Conservation (phyloP, 2,329 filamentous ascomycete species). For the Neofusicoccum sp. region DNA sequence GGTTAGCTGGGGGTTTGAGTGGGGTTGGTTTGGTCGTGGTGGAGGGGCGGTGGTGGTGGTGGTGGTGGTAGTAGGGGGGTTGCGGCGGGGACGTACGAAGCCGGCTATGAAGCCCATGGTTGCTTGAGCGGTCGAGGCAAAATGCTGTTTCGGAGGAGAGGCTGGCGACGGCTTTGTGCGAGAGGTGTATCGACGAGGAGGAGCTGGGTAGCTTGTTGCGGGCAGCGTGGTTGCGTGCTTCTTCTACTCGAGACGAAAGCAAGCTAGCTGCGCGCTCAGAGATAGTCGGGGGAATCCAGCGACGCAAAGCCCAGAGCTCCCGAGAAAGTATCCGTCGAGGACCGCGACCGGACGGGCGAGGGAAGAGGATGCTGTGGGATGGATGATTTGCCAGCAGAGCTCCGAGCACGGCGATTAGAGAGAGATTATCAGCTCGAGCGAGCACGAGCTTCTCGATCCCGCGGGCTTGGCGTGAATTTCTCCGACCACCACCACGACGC, state of each 20-base stretch:
- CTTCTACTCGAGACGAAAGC: not conserved
- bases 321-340: too few species aligned
- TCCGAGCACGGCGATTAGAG: constrained; percentile 18
- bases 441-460: constrained; percentile 1
- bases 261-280: not conserved
- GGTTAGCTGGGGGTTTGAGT: constrained; percentile 19
- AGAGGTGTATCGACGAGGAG: not conserved
- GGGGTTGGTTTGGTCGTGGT: not conserved
- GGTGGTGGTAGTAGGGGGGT: not conserved
- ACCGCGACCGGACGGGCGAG: not conserved
- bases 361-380: not conserved
- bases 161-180: not conserved
- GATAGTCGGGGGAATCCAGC: too few species aligned
- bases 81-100: constrained; percentile 43
- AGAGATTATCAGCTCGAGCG: constrained; percentile 10
- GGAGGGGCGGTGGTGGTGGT: not conserved
- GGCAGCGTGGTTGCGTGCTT: not conserved
- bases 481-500: constrained; percentile 7
- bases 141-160: not conserved
- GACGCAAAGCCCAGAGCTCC: too few species aligned
- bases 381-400: not conserved
- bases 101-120: constrained; percentile 56
- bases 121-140: not conserved
- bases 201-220: not conserved
- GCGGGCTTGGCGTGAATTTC: constrained; percentile 16